These are phyloP conservation scores for Eutreptiella sp. DNA, from an alignment of 208 protist genomes.

Conservation along the genomic window DNA sequence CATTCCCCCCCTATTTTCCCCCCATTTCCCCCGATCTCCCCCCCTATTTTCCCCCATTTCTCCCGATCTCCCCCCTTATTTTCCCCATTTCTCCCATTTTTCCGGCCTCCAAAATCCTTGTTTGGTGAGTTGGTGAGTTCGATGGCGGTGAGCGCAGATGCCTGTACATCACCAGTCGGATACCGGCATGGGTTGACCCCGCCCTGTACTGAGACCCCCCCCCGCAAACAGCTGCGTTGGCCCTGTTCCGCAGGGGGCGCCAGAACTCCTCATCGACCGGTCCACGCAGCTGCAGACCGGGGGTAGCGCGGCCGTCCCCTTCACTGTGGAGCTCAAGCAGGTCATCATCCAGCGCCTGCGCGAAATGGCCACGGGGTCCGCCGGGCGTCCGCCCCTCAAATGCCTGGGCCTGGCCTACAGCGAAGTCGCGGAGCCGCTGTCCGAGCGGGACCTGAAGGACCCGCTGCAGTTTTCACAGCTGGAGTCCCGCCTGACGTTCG, in stretches of 20 bases:
- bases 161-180: neutral
- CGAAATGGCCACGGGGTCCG: constrained; percentile 46
- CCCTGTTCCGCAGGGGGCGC: constrained; percentile 88
- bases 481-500: constrained; percentile 74
- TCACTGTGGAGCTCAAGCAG: constrained; percentile 35
- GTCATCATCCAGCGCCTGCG: constrained; percentile 44
- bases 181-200: constrained; percentile 34
- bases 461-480: constrained; percentile 52
- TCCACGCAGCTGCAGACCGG: constrained; percentile 55
- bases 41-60: too few relatives aligned
- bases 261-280: constrained; percentile 79
- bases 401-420: constrained; percentile 73
- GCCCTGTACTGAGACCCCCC: neutral
- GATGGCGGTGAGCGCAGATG: too few relatives aligned
- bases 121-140: too few relatives aligned
- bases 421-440: constrained; percentile 29
- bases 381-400: constrained; percentile 44
- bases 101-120: too few relatives aligned
- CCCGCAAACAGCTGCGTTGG: neutral
- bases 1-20: too few relatives aligned
- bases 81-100: too few relatives aligned
- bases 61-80: too few relatives aligned
- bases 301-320: constrained; percentile 43
- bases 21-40: too few relatives aligned
- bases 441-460: constrained; percentile 51